phyloP scores from a whole-genome alignment of 495 filamentous ascomycete species.

The Penicillium alfredii region DNA sequence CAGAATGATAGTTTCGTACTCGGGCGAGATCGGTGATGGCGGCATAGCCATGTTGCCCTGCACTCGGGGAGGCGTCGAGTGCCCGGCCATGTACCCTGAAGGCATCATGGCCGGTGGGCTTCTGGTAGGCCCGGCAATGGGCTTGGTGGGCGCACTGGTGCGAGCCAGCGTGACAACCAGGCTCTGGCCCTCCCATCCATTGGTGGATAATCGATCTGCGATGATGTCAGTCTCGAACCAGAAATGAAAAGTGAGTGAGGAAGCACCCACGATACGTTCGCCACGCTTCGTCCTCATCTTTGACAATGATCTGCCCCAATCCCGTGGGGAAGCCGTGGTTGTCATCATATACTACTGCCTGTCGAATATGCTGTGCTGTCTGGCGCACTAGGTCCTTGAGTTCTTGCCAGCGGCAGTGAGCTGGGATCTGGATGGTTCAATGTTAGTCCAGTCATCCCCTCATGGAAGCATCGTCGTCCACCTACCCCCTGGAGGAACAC shows the following conservation, averaged over 20 bases:
- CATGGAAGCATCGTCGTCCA: neutral
- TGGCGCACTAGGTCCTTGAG: conserved; percentile 44
- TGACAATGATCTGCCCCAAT: conserved; percentile 44
- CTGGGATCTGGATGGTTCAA: conserved; percentile 35
- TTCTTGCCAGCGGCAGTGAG: conserved; percentile 47
- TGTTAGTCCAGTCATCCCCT: conserved; percentile 6
- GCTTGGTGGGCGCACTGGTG: conserved; percentile 37
- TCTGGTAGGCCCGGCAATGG: conserved; percentile 42
- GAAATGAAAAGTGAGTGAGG: neutral
- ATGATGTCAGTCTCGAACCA: conserved; percentile 4
- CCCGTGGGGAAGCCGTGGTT: conserved; percentile 42
- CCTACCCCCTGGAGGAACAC: conserved; percentile 44
- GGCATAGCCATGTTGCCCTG: conserved; percentile 29
- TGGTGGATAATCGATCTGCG: conserved; percentile 38
- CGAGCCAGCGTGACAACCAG: conserved; percentile 41
- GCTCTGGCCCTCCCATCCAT: conserved; percentile 43
- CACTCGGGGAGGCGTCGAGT: conserved; percentile 31
- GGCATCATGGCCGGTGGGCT: conserved; percentile 30
- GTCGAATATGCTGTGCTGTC: conserved; percentile 42
- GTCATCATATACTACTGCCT: conserved; percentile 46
- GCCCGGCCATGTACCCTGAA: conserved; percentile 25
- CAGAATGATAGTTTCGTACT: conserved; percentile 20
- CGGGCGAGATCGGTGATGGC: conserved; percentile 35
- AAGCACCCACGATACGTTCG: conserved; percentile 38
- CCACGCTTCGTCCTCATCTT: conserved; percentile 46